Evolutionary conservation across 805 yeast species (phyloP), one percentile per base, ranked within the genome.

Genomic region (Yamadazyma nakazawae): DNA sequence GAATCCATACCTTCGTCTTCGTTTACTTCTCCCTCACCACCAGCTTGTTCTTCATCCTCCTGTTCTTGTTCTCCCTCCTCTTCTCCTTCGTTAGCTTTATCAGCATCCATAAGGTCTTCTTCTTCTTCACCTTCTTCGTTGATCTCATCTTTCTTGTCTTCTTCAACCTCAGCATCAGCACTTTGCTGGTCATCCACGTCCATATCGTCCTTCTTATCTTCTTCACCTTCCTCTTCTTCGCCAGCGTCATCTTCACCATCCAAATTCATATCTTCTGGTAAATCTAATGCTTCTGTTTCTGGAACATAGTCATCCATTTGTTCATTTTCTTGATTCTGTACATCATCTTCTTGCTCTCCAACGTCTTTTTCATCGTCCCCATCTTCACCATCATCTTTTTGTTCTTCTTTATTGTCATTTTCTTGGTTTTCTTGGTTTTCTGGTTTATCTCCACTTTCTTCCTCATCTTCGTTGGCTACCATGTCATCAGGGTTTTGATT

Each of bases 241-340:
- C 56, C 64, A 2, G 54, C 63, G 10, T 82, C 91, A 5, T 76
- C 84, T 19, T 80, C 95, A n/a, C 83, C 82, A 59, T 92, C 98
- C 26, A 92, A 70, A 55, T 92, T 82, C 75, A 92, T 79, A 57
- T 91, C 96, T 13, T 94, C 98, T 0, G 98, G 97, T 25, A 92
- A 72, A 18, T 94, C 97, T 53, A 92, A 70, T 2, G 91, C 82
- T 49, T 94, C 98, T 5, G 82, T 73, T 61, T 94, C 96, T 16
- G 91, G 92, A 39, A 84, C 88, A 48, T 82, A 70, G 14, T 80
- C 79, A 38, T 88, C 96, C 43, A 88, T 62, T 48, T 84, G 81
- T 42, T 86, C 86, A 28, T 72, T 75, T 35, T 83, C 87, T 32
- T 85, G 84, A 54, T 86, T 79, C 51, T 72, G 79, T 16, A 85